Base-by-base conservation (phyloP, 371 early-diverging fungal genomes). In the Blastocladiella emersonii region DNA sequence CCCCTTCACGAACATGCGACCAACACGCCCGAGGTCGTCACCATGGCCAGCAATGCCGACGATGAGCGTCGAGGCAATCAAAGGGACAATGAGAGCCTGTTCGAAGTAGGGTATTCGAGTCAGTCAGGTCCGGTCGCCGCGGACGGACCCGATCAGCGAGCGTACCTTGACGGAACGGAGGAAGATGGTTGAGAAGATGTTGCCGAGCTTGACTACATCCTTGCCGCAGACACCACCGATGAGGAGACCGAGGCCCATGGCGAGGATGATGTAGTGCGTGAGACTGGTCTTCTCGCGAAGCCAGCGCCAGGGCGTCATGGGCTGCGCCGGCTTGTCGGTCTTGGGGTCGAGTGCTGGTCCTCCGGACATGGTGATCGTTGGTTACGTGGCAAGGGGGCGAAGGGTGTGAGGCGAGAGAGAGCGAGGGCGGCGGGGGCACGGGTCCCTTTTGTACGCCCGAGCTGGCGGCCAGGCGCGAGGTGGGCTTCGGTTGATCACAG, bases 41-140 rank as follows among this genome's bases (percentile, higher is more conserved):
- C 82, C 81, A 63, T 90, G 90, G 21, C 87, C 85, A 36, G 80
- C 81, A 68, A 89, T 87, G 61, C 86, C 90, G 45, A 85, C 81
- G 37, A 86, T 82, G 4, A 88, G 68, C 5, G 82, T 82, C 3
- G 83, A 78, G 69, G 87, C 87, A 56, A 90, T 82, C 36, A 90
- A 71, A 41, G 90, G 90, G 3, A 65, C 78, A 48, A 84, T 85
- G 41, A 87, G 70, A 55, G 76, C 74, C 55, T 83, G n/a, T n/a
- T n/a, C n/a, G n/a, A n/a, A n/a, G n/a, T n/a, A n/a, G n/a, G n/a
- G n/a, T n/a, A n/a, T n/a, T n/a, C n/a, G n/a, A n/a, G n/a, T n/a
- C n/a, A n/a, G n/a, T n/a, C n/a, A n/a, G n/a, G n/a, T n/a, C n/a
- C n/a, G n/a, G n/a, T n/a, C n/a, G n/a, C n/a, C n/a, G n/a, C n/a